Base-by-base conservation (phyloP, 1,284 basidiomycete species). In the Omphalotus olearius region DNA sequence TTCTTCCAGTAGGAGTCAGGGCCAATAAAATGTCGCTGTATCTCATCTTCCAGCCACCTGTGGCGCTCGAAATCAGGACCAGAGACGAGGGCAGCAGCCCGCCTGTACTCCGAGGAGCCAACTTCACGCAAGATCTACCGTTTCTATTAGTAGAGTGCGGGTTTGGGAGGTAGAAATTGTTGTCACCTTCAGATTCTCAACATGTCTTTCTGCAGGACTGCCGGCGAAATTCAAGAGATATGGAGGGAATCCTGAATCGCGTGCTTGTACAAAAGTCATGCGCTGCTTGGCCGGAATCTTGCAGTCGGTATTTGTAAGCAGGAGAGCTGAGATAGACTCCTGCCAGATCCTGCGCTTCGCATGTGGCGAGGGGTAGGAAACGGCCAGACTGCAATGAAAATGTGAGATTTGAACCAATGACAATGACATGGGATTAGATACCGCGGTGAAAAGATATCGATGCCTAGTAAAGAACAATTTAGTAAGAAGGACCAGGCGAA, bases 281-380 rank as follows among this genome's bases (percentile, higher is more conserved):
- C 64, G 63, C 62, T 88, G 82, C 7, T 72, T 69, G 36, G 71
- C 61, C 1, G 85, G 85, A 61, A 92, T 90, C 35, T 72, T 71
- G 59, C 79, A 83, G 35, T 79, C 75, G 1, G 77, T 69, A 53
- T 70, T 76, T 1, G 83, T 84, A 23, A 91, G 72, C 13, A 91
- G 66, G 5, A 93, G 67, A 0, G 82, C 80, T 0, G 85, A 81
- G 25, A 91, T 72, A 6, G 86, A 78, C 65, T 93, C 90, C 62
- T 92, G 85, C 88, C 88, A 91, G n/a, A 92, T 85, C 4, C 90
- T 78, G 10, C 88, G 77, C 55, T 75, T 81, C 36, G 80, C 74
- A 61, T 93, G 89, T 13, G 79, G 72, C 1, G 81, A 83, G 1
- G 78, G 69, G 18, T 79, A 65, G 0, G 81, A 77, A 40, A 85